Evolutionary conservation across 805 yeast genomes (phyloP), one percentile per base, ranked within the genome.

Genomic region (Ogataea nitratoaversa): DNA sequence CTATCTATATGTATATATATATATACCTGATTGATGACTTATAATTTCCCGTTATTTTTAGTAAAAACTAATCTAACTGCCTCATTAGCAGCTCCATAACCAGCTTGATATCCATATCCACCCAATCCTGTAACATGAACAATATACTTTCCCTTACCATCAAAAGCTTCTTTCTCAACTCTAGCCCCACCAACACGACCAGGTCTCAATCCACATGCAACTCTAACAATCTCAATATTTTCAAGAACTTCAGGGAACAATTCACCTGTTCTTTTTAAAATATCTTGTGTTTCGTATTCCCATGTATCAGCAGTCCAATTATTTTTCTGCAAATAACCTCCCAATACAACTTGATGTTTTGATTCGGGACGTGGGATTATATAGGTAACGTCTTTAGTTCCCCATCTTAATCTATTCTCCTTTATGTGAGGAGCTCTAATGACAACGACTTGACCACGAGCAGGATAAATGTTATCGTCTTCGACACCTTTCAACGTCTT

Each of bases 371-470:
- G 71, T 41, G 87, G 87, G 56, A 84, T 84, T 37, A 79, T 69
- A 49, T 84, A 84, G 1, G 88, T 82, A 4, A 84, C 78, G 43
- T 65, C 68, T 36, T 71, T 74, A 3, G 57, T 61, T n/a, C 83
- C 82, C 84, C 84, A 79, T 38, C 76, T 63, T 68, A 77, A 54
- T 44, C 60, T 62, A 56, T 82, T 84, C 50, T 76, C 78, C 25
- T 64, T 65, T 44, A 84, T 67, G 50, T 82, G 84, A 3, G 89
- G 88, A 0, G 88, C 87, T 44, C 69, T 72, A 18, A 84, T 70
- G 8, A 84, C 80, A 16, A 84, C 82, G 19, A 84, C 88, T 54
- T 85, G 95, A 5, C 95, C 95, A 43, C 95, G 67, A 1, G 85
- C 77, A 7, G 95, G 91, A 49, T 79, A 82, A 16, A 82, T 74